Evolutionary conservation across 2,329 filamentous ascomycete genomes (phyloP).

Genomic region (Ambrosiella cleistominuta): DNA sequence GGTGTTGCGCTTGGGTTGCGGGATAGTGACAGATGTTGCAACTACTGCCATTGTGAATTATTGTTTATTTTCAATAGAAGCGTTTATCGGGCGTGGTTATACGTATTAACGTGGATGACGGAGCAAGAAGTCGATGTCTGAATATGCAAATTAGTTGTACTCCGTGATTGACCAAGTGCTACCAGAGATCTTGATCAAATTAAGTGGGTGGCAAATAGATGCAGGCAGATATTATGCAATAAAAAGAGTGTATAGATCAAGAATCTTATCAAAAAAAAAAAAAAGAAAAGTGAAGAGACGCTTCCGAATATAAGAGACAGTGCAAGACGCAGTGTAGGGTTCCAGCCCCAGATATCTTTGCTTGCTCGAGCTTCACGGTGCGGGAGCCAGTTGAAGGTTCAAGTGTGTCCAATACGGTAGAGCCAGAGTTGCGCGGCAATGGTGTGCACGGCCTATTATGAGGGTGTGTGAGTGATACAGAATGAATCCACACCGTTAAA

Average conservation of each 20-base stretch:
- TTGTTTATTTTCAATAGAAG: no score
- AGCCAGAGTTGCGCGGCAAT: slow-evolving; percentile 4
- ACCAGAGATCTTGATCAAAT: no score
- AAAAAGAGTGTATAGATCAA: background rate
- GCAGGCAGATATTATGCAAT: background rate
- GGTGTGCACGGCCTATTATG: background rate
- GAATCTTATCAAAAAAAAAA: background rate
- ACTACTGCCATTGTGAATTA: slow-evolving; percentile 5
- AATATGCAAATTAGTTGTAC: no score
- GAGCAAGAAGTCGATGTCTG: no score
- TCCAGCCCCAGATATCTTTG: background rate
- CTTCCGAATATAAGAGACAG: background rate
- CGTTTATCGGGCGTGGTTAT: no score
- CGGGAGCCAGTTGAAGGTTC: slow-evolving; percentile 1
- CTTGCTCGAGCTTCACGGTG: background rate
- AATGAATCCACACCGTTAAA: background rate
- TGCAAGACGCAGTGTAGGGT: background rate
- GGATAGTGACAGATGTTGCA: slow-evolving; percentile 9
- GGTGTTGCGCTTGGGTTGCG: slow-evolving; percentile 4
- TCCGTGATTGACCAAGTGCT: no score
- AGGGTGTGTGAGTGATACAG: background rate
- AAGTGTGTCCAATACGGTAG: slow-evolving; percentile 2
- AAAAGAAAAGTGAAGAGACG: background rate
- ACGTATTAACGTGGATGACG: no score
- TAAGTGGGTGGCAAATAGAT: background rate